Evolutionary conservation across 768 basidiomycete genomes (phyloP).

Genomic region (Phanerochaete carnosa): DNA sequence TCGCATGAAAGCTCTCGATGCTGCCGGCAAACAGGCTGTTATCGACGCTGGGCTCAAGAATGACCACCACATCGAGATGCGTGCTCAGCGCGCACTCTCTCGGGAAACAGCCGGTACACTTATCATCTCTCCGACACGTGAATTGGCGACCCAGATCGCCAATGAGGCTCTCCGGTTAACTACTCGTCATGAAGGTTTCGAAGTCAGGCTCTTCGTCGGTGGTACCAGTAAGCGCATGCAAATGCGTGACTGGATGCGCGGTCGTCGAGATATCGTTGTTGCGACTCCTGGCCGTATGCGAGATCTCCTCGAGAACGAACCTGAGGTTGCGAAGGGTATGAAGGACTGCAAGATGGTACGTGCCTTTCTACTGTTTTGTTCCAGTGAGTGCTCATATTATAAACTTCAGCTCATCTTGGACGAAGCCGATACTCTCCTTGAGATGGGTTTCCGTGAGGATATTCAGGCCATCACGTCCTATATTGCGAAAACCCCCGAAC

Average conservation of each 20-base stretch:
- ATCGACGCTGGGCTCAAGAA: slow-evolving; percentile 37
- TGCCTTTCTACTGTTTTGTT: slow-evolving; percentile 13
- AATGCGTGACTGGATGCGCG: slow-evolving; percentile 59
- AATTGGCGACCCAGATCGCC: slow-evolving; percentile 88
- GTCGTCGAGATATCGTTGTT: slow-evolving; percentile 78
- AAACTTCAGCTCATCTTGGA: slow-evolving; percentile 75
- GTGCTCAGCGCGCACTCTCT: slow-evolving; percentile 37
- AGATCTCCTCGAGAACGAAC: slow-evolving; percentile 64
- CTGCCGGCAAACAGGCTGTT: slow-evolving; percentile 37
- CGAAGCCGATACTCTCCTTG: slow-evolving; percentile 87
- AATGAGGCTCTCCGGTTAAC: slow-evolving; percentile 72
- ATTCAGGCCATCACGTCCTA: slow-evolving; percentile 66
- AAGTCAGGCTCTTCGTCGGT: slow-evolving; percentile 75
- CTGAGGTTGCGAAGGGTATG: slow-evolving; percentile 51
- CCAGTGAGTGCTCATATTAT: background rate
- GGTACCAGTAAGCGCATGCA: slow-evolving; percentile 67
- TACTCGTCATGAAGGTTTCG: slow-evolving; percentile 55
- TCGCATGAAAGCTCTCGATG: slow-evolving; percentile 57
- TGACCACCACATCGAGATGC: slow-evolving; percentile 28
- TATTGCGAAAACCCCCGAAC: slow-evolving; percentile 57
- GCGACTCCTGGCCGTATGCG: slow-evolving; percentile 86
- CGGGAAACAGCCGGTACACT: slow-evolving; percentile 61
- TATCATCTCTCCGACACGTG: slow-evolving; percentile 86
- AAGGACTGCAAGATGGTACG: slow-evolving; percentile 56
- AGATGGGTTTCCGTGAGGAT: slow-evolving; percentile 90